phyloP scores from a whole-genome alignment of 345 rosid species.

The Rhizophora mangle region DNA sequence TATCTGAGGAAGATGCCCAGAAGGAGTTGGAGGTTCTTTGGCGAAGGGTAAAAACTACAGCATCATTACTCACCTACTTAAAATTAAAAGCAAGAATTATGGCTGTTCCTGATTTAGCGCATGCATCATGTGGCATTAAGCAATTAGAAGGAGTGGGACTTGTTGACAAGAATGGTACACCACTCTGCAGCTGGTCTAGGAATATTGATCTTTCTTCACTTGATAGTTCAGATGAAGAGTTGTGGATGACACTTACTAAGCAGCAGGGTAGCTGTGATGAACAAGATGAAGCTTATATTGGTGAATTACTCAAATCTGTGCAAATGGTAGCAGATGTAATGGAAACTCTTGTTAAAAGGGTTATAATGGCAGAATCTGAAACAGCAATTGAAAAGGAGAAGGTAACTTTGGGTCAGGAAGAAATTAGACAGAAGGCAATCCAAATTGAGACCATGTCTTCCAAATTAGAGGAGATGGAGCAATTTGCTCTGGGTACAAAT shows the following conservation, averaged over 20 bases:
- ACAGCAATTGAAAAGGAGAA: conserved; percentile 67
- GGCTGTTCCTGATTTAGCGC: conserved; percentile 60
- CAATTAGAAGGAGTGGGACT: conserved; percentile 50
- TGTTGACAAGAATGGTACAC: conserved; percentile 50
- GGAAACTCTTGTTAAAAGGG: conserved; percentile 78
- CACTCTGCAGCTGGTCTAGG: conserved; percentile 48
- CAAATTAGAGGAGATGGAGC: conserved; percentile 76
- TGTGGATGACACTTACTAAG: conserved; percentile 41
- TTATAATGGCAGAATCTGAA: conserved; percentile 73
- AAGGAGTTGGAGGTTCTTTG: conserved; percentile 64
- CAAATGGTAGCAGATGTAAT: conserved; percentile 63
- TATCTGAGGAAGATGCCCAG: conserved; percentile 60
- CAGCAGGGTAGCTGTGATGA: conserved; percentile 44
- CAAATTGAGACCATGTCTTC: conserved; percentile 71
- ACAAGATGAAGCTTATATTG: conserved; percentile 50
- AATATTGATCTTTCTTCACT: conserved; percentile 45
- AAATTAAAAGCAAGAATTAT: conserved; percentile 69
- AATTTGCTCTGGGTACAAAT: conserved; percentile 59
- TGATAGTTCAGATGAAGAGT: conserved; percentile 44
- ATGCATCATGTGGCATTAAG: conserved; percentile 51
- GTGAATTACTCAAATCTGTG: conserved; percentile 59
- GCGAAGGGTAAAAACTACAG: conserved; percentile 57
- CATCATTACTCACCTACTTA: conserved; percentile 52
- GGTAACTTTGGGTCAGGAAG: conserved; percentile 59
- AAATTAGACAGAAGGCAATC: conserved; percentile 55